Conservation (phyloP, 2,329 filamentous ascomycete genomes). For the Diaporthe nobilis region DNA sequence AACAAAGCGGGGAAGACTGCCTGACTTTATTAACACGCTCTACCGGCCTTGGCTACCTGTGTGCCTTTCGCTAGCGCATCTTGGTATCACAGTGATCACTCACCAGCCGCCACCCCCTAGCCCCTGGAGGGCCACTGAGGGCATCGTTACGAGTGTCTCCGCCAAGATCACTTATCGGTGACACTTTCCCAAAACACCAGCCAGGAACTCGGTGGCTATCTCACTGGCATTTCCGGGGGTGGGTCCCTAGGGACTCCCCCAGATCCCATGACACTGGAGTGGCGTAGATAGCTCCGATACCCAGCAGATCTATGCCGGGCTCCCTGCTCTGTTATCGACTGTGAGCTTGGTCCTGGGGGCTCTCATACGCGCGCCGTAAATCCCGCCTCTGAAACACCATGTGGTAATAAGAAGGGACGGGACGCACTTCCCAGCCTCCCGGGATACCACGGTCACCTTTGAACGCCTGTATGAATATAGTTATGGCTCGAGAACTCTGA, state of each 20-base stretch:
- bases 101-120: no score
- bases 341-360: no score
- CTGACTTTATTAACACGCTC: neutral
- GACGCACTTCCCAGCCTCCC: neutral
- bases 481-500: neutral
- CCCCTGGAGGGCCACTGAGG: neutral
- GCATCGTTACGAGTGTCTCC: neutral
- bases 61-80: neutral
- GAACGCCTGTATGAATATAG: neutral
- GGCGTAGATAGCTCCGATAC: neutral
- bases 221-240: neutral
- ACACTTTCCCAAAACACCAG: neutral
- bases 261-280: neutral
- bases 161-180: slow-evolving; percentile 12
- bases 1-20: slow-evolving; percentile 1
- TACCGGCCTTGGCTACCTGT: neutral
- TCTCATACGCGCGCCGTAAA: neutral
- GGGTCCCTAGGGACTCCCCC: neutral
- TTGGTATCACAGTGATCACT: neutral
- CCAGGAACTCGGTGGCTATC: neutral
- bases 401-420: neutral
- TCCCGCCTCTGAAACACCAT: neutral
- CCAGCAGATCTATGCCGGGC: neutral
- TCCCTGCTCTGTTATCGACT: neutral
- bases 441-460: neutral